A percentile compares a stretch with the other conserved stretches of the same genome.
Evolutionary conservation across 345 rosid genomes (phyloP).

Genomic region (Sisymbrium altissimum): DNA sequence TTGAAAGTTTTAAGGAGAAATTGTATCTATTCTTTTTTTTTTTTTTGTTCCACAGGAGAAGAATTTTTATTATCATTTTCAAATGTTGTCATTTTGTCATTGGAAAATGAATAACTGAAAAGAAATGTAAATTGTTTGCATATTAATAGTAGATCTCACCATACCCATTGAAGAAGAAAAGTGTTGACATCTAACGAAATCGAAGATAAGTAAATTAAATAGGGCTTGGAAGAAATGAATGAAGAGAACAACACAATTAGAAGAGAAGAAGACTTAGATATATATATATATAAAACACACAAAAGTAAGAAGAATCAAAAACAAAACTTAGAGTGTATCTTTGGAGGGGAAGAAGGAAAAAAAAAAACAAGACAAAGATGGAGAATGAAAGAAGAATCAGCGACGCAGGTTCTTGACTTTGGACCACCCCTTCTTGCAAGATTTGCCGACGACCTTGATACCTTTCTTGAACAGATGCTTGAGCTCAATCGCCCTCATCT

Average conservation of each 20-base stretch:
- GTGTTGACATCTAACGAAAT: not conserved
- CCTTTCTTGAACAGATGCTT: slow-evolving; percentile 63
- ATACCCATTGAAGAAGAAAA: not conserved
- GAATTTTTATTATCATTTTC: too few species aligned
- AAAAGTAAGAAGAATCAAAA: not conserved
- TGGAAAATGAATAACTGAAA: not conserved
- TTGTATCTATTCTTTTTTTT: too few species aligned
- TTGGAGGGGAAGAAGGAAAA: not conserved
- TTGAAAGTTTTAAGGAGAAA: too few species aligned
- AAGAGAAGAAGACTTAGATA: not conserved
- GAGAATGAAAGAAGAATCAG: slow-evolving; percentile 21
- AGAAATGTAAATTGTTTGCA: too few species aligned
- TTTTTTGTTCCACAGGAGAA: too few species aligned
- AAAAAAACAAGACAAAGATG: not conserved
- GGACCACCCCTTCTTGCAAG: slow-evolving; percentile 89
- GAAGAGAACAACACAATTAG: slow-evolving; percentile 5
- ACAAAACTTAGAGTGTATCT: not conserved
- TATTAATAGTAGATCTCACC: not conserved
- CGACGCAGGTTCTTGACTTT: slow-evolving; percentile 74
- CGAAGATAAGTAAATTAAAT: not conserved
- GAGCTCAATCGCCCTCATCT: slow-evolving; percentile 68
- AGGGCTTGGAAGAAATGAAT: not conserved
- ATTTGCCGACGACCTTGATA: slow-evolving; percentile 61
- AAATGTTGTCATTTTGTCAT: not conserved
- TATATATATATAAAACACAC: not conserved